phyloP scores from a whole-genome alignment of 352 stramenopile species.

The Phytophthora quininea region DNA sequence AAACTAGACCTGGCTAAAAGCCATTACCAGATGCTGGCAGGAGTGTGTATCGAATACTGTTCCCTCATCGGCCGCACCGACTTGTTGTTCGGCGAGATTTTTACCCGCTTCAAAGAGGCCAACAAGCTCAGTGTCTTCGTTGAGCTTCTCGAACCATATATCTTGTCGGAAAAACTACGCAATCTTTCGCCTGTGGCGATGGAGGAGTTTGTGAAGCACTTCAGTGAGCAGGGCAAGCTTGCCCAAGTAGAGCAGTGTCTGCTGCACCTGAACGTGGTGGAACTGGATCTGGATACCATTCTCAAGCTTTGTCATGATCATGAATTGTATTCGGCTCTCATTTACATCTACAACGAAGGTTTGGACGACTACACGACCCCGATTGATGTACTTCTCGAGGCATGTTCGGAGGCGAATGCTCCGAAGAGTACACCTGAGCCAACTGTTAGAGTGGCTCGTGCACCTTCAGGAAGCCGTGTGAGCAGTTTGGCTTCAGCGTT shows the following conservation, averaged over 20 bases:
- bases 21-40: slow-evolving; percentile 96
- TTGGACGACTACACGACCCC: slow-evolving; percentile 93
- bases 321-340: slow-evolving; percentile 93
- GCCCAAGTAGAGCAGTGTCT: slow-evolving; percentile 93
- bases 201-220: slow-evolving; percentile 94
- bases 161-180: slow-evolving; percentile 92
- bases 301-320: slow-evolving; percentile 92
- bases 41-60: slow-evolving; percentile 96
- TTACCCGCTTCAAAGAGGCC: slow-evolving; percentile 82
- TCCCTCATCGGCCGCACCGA: slow-evolving; percentile 87
- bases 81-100: slow-evolving; percentile 89
- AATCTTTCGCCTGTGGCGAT: slow-evolving; percentile 93
- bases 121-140: slow-evolving; percentile 91
- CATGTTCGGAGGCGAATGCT: slow-evolving; percentile 59
- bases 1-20: slow-evolving; percentile 92
- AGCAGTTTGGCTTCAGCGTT: slow-evolving; percentile 72
- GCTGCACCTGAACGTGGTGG: slow-evolving; percentile 93
- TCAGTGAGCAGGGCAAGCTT: slow-evolving; percentile 86
- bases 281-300: slow-evolving; percentile 95
- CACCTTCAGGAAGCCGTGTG: slow-evolving; percentile 52
- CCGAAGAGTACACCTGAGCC: slow-evolving; percentile 27
- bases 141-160: slow-evolving; percentile 94
- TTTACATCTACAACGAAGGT: slow-evolving; percentile 95
- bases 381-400: slow-evolving; percentile 91
- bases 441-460: slow-evolving; percentile 23